Evolutionary conservation across 2,329 filamentous ascomycete genomes (phyloP).

Genomic region (Stachybotrys echinatus): DNA sequence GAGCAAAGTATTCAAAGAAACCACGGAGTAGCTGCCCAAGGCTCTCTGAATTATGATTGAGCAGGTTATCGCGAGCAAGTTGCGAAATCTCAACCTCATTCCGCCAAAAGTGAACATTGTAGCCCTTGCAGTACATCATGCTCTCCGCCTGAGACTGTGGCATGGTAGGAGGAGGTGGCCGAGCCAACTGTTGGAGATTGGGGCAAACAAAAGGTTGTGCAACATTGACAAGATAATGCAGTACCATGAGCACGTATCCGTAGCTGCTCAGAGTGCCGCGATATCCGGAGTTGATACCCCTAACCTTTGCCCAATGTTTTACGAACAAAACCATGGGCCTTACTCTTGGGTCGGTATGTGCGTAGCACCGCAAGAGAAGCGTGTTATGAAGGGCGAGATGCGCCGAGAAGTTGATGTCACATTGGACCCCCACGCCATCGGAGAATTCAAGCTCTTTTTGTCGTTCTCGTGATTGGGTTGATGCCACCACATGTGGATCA

Average conservation of each 20-base stretch:
- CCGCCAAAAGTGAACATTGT: slow-evolving; percentile 72
- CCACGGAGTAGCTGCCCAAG: slow-evolving; percentile 69
- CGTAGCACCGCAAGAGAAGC: slow-evolving; percentile 75
- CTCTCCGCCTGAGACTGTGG: slow-evolving; percentile 15
- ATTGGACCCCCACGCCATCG: slow-evolving; percentile 74
- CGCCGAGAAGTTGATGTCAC: slow-evolving; percentile 88
- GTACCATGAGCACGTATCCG: slow-evolving; percentile 85
- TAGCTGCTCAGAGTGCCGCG: slow-evolving; percentile 84
- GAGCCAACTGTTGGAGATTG: slow-evolving; percentile 65
- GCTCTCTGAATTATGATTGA: slow-evolving; percentile 65
- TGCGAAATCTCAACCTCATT: slow-evolving; percentile 64
- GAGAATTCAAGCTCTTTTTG: slow-evolving; percentile 68
- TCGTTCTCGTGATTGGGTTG: slow-evolving; percentile 47
- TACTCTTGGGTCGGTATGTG: slow-evolving; percentile 71
- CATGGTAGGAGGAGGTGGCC: slow-evolving; percentile 29
- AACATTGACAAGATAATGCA: slow-evolving; percentile 85
- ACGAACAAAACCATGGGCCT: slow-evolving; percentile 76
- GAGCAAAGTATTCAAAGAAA: slow-evolving; percentile 85
- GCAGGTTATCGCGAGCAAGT: slow-evolving; percentile 50
- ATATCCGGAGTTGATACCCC: slow-evolving; percentile 83
- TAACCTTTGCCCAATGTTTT: slow-evolving; percentile 83
- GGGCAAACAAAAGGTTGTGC: slow-evolving; percentile 75
- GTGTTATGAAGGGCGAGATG: slow-evolving; percentile 82
- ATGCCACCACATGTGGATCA: slow-evolving; percentile 43
- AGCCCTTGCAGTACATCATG: slow-evolving; percentile 49